phyloP scores from a whole-genome alignment of 345 rosid genomes.

The Rhodomyrtus tomentosa region DNA sequence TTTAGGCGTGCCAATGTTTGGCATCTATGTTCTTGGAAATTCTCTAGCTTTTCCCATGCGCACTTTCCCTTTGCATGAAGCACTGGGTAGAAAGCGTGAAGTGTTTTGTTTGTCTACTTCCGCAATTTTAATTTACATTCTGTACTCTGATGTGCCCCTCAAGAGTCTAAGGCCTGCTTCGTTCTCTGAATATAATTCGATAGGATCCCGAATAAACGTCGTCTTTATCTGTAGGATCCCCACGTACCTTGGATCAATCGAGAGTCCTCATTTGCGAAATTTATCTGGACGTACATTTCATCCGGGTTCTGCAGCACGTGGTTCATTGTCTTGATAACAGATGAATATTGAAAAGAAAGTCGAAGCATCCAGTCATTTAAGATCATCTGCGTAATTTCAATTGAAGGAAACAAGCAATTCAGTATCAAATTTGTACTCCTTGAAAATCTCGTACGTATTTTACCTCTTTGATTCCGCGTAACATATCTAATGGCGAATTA shows the following conservation, averaged over 20 bases:
- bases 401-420: background rate
- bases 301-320: background rate
- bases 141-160: no score
- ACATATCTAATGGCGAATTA: no score
- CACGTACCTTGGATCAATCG: background rate
- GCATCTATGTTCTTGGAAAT: background rate
- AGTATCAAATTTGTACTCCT: no score
- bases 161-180: background rate
- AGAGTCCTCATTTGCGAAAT: background rate
- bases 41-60: background rate
- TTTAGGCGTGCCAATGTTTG: background rate
- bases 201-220: background rate
- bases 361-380: background rate
- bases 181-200: background rate
- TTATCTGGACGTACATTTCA: background rate
- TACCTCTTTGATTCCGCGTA: background rate
- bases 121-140: background rate
- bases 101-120: background rate
- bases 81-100: background rate
- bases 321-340: background rate
- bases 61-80: background rate
- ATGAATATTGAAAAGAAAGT: background rate
- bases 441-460: background rate
- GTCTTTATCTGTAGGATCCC: background rate
- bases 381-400: background rate